Percentiles rank a stretch among this genome's conserved stretches.
phyloP scores from a whole-genome alignment of 495 filamentous ascomycete species.

The Penicillium ucsense region DNA sequence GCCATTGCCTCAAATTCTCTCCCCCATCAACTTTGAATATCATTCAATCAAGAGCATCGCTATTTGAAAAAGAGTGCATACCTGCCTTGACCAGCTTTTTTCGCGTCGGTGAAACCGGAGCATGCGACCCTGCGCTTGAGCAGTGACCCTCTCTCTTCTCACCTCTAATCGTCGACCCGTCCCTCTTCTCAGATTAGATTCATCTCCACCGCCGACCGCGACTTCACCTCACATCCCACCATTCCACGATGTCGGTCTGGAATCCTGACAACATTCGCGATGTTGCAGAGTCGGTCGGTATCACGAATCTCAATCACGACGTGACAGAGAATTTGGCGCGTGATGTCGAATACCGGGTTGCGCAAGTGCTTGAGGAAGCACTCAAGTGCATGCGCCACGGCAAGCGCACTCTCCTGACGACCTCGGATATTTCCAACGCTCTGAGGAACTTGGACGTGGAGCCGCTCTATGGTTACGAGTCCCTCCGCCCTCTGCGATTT shows the following conservation, averaged over 20 bases:
- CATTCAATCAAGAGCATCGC: too few species aligned
- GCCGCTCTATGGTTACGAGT: conserved; percentile 91
- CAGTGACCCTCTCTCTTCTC: background rate
- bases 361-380: conserved; percentile 85
- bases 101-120: conserved; percentile 2
- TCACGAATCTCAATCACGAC: conserved; percentile 67
- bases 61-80: too few species aligned
- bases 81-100: background rate
- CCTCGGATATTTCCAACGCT: conserved; percentile 77
- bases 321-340: conserved; percentile 74
- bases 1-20: background rate
- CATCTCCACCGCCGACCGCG: background rate
- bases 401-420: conserved; percentile 71
- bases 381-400: conserved; percentile 90
- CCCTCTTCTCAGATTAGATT: background rate
- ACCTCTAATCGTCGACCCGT: background rate
- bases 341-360: conserved; percentile 90
- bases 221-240: background rate
- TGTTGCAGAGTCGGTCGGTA: conserved; percentile 90
- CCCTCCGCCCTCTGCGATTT: conserved; percentile 73
- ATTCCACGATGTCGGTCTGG: conserved; percentile 57
- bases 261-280: conserved; percentile 92
- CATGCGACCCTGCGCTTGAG: conserved; percentile 9
- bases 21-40: too few species aligned
- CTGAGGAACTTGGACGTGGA: conserved; percentile 81